phyloP scores from a whole-genome alignment of 148 eudicot genomes.

The Camellia sinensis region DNA sequence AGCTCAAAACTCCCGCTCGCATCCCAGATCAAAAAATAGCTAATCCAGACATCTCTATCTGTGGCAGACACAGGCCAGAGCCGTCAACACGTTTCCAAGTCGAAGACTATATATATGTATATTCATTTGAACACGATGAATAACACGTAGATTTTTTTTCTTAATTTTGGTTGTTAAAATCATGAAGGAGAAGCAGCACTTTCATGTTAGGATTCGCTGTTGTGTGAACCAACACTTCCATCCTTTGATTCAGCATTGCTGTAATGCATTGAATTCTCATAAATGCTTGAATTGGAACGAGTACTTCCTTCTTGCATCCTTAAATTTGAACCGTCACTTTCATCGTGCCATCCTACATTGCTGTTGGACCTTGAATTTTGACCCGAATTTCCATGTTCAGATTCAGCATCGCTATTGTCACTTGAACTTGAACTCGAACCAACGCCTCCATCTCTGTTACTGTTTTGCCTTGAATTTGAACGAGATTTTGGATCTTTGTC shows the following conservation, averaged over 20 bases:
- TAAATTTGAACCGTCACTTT: background rate
- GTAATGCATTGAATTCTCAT: background rate
- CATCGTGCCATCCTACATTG: background rate
- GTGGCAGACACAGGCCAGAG: no score
- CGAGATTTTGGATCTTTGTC: background rate
- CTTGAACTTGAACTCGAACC: conserved; percentile 11
- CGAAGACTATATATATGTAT: no score
- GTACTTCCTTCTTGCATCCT: background rate
- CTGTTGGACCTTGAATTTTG: background rate
- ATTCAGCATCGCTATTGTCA: background rate
- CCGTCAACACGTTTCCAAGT: no score
- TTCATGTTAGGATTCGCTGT: background rate
- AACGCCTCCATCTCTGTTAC: conserved; percentile 23
- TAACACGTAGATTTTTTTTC: no score
- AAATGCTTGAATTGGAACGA: background rate
- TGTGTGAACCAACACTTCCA: background rate
- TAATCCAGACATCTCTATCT: no score
- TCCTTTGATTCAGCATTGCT: background rate
- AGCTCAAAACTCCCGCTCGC: no score
- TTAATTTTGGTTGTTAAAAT: no score
- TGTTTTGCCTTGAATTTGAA: background rate
- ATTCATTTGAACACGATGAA: no score
- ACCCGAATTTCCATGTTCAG: background rate
- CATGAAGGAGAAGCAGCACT: no score
- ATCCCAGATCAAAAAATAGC: no score